A percentile compares a stretch with the other conserved stretches of the same genome.
phyloP scores from a whole-genome alignment of 208 protist species.

The Crithidia bombi region DNA sequence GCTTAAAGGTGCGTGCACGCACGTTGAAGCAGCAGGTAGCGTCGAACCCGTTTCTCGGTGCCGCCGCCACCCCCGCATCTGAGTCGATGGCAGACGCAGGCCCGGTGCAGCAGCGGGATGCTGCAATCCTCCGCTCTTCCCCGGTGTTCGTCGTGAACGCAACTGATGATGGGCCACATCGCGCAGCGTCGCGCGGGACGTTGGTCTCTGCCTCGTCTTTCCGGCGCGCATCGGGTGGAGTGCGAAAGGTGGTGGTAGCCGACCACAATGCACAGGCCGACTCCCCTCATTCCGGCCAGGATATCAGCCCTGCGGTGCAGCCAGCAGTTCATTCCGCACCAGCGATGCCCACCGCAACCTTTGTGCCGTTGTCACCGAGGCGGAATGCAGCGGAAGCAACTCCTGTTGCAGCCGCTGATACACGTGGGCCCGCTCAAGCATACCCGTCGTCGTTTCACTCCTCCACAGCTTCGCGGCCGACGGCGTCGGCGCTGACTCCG shows the following conservation, averaged over 20 bases:
- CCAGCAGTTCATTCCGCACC: background rate
- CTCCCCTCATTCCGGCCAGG: background rate
- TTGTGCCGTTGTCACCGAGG: background rate
- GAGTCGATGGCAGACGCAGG: too few species aligned
- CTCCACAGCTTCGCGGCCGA: background rate
- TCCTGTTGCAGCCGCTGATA: too few species aligned
- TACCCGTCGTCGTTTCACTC: background rate
- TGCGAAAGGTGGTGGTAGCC: slow-evolving; percentile 2
- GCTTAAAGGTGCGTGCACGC: slow-evolving; percentile 17
- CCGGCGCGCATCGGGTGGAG: background rate
- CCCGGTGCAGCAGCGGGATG: too few species aligned
- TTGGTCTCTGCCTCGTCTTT: background rate
- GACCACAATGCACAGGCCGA: background rate
- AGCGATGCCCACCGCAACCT: background rate
- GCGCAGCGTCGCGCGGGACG: too few species aligned
- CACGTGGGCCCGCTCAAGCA: background rate
- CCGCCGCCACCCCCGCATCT: background rate
- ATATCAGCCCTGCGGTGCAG: background rate
- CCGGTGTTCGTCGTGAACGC: too few species aligned
- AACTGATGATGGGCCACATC: too few species aligned
- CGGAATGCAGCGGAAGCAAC: background rate
- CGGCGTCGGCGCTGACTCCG: background rate
- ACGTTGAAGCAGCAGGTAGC: background rate
- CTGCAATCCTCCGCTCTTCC: too few species aligned
- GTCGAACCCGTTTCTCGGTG: slow-evolving; percentile 5